Evolutionary conservation across 2,329 filamentous ascomycete genomes (phyloP).

Genomic region (Aspergillus pseudotamarii): DNA sequence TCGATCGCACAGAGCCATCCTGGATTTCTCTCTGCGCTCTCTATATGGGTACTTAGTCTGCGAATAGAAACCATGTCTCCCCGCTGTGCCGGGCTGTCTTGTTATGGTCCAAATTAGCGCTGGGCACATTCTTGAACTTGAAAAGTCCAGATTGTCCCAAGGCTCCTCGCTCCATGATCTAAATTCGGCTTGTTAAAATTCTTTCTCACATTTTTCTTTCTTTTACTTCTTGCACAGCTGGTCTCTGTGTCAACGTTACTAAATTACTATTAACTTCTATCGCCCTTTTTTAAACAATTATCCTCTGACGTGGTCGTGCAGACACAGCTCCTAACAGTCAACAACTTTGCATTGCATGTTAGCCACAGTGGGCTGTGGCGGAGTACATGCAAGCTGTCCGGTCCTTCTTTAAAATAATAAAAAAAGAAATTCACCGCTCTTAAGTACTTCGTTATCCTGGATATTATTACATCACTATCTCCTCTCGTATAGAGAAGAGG

Average conservation of each 20-base stretch:
- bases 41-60: constrained; percentile 24
- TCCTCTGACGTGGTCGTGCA: constrained; percentile 40
- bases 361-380: constrained; percentile 40
- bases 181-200: constrained; percentile 10
- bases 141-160: constrained; percentile 26
- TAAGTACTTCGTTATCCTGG: constrained; percentile 2
- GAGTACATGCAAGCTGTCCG: constrained; percentile 36
- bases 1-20: constrained; percentile 28
- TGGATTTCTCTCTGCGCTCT: constrained; percentile 24
- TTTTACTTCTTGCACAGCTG: constrained; percentile 22
- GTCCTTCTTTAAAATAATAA: constrained; percentile 15
- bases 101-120: constrained; percentile 21
- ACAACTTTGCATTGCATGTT: constrained; percentile 16
- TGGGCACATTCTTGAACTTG: constrained; percentile 20
- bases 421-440: neutral
- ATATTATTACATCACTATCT: constrained; percentile 13
- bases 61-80: constrained; percentile 20
- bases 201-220: constrained; percentile 15
- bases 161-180: neutral
- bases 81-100: constrained; percentile 14
- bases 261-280: constrained; percentile 8
- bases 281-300: constrained; percentile 6
- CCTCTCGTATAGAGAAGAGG: constrained; percentile 3
- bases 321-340: constrained; percentile 22
- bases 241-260: constrained; percentile 12